Evolutionary conservation across 768 basidiomycete genomes (phyloP), one percentile per base, ranked within the genome.

Genomic region (Tricholoma hemisulphureum): DNA sequence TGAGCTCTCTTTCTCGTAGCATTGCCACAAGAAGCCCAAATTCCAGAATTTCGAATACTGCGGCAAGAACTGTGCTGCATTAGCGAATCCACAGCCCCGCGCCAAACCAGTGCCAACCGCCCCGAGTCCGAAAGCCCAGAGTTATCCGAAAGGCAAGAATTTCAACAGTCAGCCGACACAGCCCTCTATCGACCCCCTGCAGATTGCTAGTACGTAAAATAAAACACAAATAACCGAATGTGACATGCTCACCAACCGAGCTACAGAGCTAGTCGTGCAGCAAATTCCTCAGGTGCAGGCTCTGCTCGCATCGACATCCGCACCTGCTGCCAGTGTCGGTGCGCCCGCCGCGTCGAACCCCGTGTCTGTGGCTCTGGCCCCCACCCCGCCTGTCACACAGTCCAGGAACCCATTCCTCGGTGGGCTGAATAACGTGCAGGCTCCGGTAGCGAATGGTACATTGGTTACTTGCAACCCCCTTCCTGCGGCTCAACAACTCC

Each of bases 21-120:
- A 80, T 59, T 88, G 87, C 63, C 80, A 83, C 59, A 77, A 77
- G 65, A 83, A 81, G 58, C 83, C 84, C 4, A 88, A 85, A 68
- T 83, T 79, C 63, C 80, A 77, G 61, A 77, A 74, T 60, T 82
- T 83, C 62, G 80, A 83, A 51, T 88, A 78, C 63, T 88, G 87
- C 58, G 83, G 87, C 55, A 83, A 85, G 76, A 83, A 80, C 53
- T 87, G 86, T 63, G 85, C 84, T 16, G 67, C 77, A 14, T 58
- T 76, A 50, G 85, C 84, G 20, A 71, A 69, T 28, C 64, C 71
- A 10, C 55, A 52, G 54, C 63, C 60, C n/a, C 68, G 65, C 4
- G n/a, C n/a, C n/a, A 69, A 63, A 23, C 21, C 57, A 37, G 49
- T 60, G 6, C 41, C 58, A 16, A 60, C 55, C 7, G 29, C 60